Percentiles rank a stretch among this genome's conserved stretches.
phyloP scores from a whole-genome alignment of 192 early-diverging fungal species.

The Backusella liffmaniae region DNA sequence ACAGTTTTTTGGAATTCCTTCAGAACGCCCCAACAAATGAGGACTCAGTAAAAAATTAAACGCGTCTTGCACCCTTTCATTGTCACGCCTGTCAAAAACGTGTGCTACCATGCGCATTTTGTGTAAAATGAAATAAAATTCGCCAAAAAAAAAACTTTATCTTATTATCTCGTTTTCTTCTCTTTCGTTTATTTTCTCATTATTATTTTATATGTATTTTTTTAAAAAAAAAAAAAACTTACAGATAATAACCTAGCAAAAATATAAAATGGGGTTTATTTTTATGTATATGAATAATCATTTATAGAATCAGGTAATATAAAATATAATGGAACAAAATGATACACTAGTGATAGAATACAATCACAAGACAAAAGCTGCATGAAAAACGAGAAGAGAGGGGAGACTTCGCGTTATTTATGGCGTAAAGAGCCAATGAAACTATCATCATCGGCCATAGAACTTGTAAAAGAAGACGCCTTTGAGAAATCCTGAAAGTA shows the following conservation, averaged over 20 bases:
- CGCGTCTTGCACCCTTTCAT: no score
- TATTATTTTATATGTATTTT: no score
- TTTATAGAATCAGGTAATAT: not conserved
- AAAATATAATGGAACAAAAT: not conserved
- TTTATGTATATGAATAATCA: not conserved
- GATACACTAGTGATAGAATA: not conserved
- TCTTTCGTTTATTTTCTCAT: no score
- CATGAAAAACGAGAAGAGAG: not conserved
- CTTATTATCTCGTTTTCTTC: no score
- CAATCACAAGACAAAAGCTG: not conserved
- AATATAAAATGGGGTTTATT: not conserved
- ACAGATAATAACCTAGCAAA: not conserved
- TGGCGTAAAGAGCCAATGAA: not conserved
- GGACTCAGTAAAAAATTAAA: not conserved
- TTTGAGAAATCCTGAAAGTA: slow-evolving; percentile 3
- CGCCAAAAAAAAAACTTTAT: no score
- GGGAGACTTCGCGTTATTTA: not conserved
- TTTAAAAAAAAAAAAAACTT: no score
- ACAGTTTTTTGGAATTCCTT: not conserved
- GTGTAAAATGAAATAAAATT: not conserved
- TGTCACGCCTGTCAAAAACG: not conserved
- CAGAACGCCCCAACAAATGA: not conserved
- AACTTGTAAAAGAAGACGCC: not conserved
- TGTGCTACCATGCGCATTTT: not conserved
- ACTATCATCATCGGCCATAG: not conserved